Evolutionary conservation across 306 rosid species (phyloP).

Genomic region (Abrus pulchellus): DNA sequence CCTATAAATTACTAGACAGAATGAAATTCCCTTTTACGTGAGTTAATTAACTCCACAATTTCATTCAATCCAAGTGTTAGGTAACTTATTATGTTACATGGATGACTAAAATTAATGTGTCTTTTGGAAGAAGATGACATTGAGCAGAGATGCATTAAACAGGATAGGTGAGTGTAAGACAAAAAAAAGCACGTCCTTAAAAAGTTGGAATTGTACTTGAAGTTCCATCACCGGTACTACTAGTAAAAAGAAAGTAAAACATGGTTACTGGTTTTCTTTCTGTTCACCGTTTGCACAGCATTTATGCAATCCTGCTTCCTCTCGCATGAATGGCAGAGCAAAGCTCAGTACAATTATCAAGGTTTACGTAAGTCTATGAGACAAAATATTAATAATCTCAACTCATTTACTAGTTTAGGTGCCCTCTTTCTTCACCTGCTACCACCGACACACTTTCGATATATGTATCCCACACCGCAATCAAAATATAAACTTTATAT

Average conservation of each 20-base stretch:
- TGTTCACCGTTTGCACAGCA: constrained; percentile 7
- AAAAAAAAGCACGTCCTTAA: constrained; percentile 26
- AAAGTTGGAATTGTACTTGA: constrained; percentile 31
- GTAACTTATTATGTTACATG: neutral
- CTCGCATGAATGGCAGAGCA: constrained; percentile 1
- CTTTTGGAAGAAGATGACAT: neutral
- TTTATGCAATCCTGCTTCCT: neutral
- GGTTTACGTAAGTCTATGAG: neutral
- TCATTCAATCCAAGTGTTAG: neutral
- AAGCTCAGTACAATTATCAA: constrained; percentile 1
- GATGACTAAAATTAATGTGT: constrained; percentile 1
- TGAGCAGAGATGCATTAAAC: neutral
- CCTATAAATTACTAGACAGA: no score
- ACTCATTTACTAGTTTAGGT: neutral
- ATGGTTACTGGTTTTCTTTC: neutral
- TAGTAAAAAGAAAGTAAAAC: constrained; percentile 14
- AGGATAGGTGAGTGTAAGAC: neutral
- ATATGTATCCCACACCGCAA: neutral
- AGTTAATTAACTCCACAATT: neutral
- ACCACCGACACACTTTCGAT: neutral
- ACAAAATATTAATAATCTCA: neutral
- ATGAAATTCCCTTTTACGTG: no score
- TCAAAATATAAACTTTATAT: neutral
- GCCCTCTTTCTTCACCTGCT: neutral
- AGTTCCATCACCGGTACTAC: constrained; percentile 1